Base-by-base conservation (phyloP, 225 moss, liverwort and hornwort species). In the Thuidium tamariscinum region DNA sequence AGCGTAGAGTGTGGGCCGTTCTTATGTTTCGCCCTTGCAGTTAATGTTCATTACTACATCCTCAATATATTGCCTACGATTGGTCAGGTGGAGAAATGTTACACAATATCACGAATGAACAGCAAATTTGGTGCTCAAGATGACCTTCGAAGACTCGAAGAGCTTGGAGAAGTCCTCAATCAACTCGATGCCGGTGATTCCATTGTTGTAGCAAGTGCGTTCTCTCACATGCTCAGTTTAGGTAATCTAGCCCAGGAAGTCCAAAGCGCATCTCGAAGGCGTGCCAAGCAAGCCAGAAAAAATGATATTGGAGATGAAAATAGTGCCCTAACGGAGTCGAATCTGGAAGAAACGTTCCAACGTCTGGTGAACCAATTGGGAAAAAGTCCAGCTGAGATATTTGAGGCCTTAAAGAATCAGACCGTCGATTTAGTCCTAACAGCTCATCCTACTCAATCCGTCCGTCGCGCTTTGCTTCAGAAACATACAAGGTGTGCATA, bases 201-300 rank as follows among this genome's bases (percentile, higher is more conserved):
- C 78, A 91, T 91, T 82, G 91, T 93, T 82, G 91, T 93, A 62
- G 94, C 92, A 48, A 92, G 94, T 77, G 90, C 92, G 60, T 92
- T 94, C 84, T 92, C 92, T 77, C 93, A 94, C 89, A 94, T 94
- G 93, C 93, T 94, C 59, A 92, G 88, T 84, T 79, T 94, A 70
- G 93, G 92, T 34, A 94, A 94, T 83, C 74, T 94, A 48, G 93
- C 93, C 68, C 91, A 94, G 81, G 93, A 94, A 85, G 92, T 92
- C 73, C 94, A 94, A 68, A 92, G 91, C 82, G 88, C 87, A 54
- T 82, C 83, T 86, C 90, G 91, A 62, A 87, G 89, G 77, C 92
- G 93, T 67, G 89, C 87, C 68, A 91, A 87, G 89, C 90, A 89
- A 91, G 93, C 82, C 60, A 91, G 90, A 73, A 92, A 89, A 71